A percentile compares a stretch with the other conserved stretches of the same genome.
Evolutionary conservation across 2,329 filamentous ascomycete genomes (phyloP).

Genomic region (Hymenotorrendiella dingleyae): DNA sequence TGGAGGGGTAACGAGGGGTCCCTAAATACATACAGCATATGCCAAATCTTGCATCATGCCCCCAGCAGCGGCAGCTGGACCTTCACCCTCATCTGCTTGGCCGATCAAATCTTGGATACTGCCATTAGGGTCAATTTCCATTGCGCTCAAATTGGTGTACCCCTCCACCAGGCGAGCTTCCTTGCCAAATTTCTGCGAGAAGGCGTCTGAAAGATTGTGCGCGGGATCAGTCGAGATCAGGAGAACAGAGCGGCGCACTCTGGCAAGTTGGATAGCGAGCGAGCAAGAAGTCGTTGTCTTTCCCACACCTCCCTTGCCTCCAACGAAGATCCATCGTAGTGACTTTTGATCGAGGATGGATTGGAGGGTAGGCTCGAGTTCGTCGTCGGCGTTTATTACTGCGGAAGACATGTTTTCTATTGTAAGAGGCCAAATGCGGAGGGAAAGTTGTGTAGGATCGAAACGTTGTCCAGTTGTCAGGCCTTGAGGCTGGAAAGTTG

Average conservation of each 20-base stretch:
- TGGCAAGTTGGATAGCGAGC: conserved; percentile 93
- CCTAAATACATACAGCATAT: conserved; percentile 64
- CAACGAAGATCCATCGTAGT: conserved; percentile 98
- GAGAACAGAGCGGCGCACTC: conserved; percentile 88
- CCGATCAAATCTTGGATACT: conserved; percentile 92
- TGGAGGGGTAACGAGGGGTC: conserved; percentile 5
- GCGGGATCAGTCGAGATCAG: conserved; percentile 98
- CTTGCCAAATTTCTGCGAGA: conserved; percentile 99
- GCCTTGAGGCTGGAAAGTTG: too few relatives aligned
- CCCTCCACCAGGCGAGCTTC: conserved; percentile 89
- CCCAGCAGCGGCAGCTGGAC: conserved; percentile 69
- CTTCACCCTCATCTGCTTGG: conserved; percentile 66
- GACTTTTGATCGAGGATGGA: conserved; percentile 92
- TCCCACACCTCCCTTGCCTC: conserved; percentile 95
- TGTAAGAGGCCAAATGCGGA: not conserved
- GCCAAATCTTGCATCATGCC: conserved; percentile 99
- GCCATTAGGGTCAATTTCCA: conserved; percentile 98
- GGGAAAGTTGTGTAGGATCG: too few relatives aligned
- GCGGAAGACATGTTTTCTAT: conserved; percentile 35
- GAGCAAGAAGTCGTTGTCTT: conserved; percentile 99
- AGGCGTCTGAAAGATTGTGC: conserved; percentile 96
- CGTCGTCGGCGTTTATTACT: conserved; percentile 54
- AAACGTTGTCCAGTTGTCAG: too few relatives aligned
- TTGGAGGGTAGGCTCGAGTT: conserved; percentile 87
- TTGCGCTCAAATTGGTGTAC: conserved; percentile 89